Conservation (phyloP, 352 stramenopile genomes). For the Aphanomyces stellatus region DNA sequence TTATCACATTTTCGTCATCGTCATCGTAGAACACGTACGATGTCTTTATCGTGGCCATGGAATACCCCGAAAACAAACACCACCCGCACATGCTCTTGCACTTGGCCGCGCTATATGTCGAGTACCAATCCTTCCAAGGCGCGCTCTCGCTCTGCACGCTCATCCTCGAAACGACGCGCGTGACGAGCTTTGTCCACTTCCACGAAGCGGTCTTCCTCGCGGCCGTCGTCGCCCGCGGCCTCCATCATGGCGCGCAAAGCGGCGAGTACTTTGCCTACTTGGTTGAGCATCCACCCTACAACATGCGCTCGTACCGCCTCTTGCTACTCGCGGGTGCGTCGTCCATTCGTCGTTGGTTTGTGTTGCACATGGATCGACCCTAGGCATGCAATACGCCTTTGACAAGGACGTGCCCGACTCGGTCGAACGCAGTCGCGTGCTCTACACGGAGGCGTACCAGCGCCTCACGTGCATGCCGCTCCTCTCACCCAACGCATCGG, state of each 20-base stretch:
- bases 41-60: conserved; percentile 71
- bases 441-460: conserved; percentile 8
- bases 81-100: conserved; percentile 44
- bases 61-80: conserved; percentile 60
- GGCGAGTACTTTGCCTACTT: conserved; percentile 68
- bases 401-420: neutral
- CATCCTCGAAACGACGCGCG: conserved; percentile 47
- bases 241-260: conserved; percentile 49
- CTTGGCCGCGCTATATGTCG: conserved; percentile 54
- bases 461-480: neutral
- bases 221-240: conserved; percentile 39
- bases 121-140: conserved; percentile 48
- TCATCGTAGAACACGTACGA: conserved; percentile 51
- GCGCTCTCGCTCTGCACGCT: conserved; percentile 59
- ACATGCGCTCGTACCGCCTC: conserved; percentile 43
- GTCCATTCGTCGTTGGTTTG: neutral
- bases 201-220: conserved; percentile 60
- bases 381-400: conserved; percentile 9
- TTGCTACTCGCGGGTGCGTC: conserved; percentile 34
- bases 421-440: neutral
- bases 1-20: too few relatives aligned
- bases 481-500: neutral
- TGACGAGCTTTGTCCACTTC: conserved; percentile 24
- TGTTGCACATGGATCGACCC: too few relatives aligned
- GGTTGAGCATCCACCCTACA: conserved; percentile 43